Base-by-base conservation (phyloP, 148 eudicot genomes). In the Rheum nobile region DNA sequence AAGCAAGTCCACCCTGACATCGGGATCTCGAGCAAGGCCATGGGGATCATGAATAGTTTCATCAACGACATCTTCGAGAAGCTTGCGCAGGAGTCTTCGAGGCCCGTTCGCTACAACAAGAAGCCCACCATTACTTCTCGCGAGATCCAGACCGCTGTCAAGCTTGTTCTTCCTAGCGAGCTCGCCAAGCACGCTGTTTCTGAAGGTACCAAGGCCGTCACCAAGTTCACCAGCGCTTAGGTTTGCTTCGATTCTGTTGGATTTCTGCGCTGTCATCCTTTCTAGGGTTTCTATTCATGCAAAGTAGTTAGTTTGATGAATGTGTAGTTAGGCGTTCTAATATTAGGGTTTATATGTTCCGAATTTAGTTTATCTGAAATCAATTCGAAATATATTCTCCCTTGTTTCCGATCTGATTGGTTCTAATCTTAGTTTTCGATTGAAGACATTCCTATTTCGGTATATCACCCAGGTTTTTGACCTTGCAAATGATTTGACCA, bases 61-160 rank as follows among this genome's bases (percentile, higher is more conserved):
- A 75, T 75, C 55, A 75, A 75, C 42, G 77, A 75, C 19, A 75
- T 75, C 37, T 75, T 75, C 48, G 78, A 75, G 78, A 75, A 75
- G 61, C 73, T 75, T n/a, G 78, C 78, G 35, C 72, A 67, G 73
- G 78, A 75, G 61, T 39, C 72, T 29, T 76, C 78, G 0, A 76
- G 73, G 44, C 73, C 69, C 4, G 78, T 74, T 5, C 55, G 78
- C n/a, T 76, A 76, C 73, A 76, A 76, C 67, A 76, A 76, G 78
- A 76, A 76, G 78, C 78, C 78, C 4, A 76, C 78, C 5, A 76
- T 76, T 37, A 76, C 78, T 13, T 76, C 78, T 12, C 41, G 78
- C 35, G 78, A 76, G 74, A 76, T 76, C 34, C 78, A 76, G 73
- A 76, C 78, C 12, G 78, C 78, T 19, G 78, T 76, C 44, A 76